Conservation (phyloP, 352 stramenopile genomes). For the Phytophthora nicotianae region DNA sequence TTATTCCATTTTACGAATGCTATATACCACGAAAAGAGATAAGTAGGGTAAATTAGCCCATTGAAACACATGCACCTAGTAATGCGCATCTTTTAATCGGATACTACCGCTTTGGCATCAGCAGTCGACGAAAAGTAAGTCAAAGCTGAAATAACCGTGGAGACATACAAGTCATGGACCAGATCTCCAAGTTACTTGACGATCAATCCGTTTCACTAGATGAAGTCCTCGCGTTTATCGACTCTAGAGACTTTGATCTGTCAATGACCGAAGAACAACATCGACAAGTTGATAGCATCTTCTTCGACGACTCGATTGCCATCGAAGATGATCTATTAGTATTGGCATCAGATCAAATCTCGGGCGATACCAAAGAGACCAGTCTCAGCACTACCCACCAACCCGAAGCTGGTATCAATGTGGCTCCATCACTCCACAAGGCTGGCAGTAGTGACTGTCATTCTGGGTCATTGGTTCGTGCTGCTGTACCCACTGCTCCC, state of each 20-base stretch:
- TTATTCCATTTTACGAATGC: neutral
- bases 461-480: neutral
- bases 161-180: constrained; percentile 5
- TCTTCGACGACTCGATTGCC: neutral
- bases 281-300: neutral
- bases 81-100: neutral
- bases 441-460: neutral
- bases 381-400: neutral
- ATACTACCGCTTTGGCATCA: neutral
- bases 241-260: constrained; percentile 18
- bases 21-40: neutral
- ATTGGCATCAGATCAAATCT: neutral
- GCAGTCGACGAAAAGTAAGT: neutral
- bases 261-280: neutral
- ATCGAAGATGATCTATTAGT: constrained; percentile 12
- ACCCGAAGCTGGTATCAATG: neutral
- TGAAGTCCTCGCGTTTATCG: constrained; percentile 23
- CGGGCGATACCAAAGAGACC: neutral
- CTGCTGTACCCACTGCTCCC: neutral
- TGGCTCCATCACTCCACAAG: neutral
- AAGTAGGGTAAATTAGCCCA: neutral
- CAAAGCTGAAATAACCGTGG: constrained; percentile 10
- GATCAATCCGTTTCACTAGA: constrained; percentile 10
- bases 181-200: constrained; percentile 1
- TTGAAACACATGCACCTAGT: neutral